Conservation (phyloP, 2,329 filamentous ascomycete genomes). For the Trichoderma asperellum region DNA sequence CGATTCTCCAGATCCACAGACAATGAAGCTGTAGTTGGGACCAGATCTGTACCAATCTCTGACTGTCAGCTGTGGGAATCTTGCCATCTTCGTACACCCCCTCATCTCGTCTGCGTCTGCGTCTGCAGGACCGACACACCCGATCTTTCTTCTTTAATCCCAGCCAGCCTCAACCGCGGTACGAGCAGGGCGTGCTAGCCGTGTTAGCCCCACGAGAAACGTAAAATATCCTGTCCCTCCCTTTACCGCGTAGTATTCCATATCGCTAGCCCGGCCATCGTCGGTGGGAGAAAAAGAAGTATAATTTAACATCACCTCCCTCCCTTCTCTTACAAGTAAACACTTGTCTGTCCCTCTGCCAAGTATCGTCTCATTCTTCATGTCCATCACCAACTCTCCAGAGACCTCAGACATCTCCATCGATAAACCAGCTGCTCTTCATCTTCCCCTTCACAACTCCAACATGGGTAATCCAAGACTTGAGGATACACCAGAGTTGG, state of each 20-base stretch:
- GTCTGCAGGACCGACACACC: slow-evolving; percentile 23
- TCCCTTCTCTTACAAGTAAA: slow-evolving; percentile 1
- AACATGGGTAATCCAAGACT: slow-evolving; percentile 31
- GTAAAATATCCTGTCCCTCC: background rate
- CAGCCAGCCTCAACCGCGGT: slow-evolving; percentile 12
- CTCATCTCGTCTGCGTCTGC: slow-evolving; percentile 25
- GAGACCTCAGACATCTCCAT: slow-evolving; percentile 43
- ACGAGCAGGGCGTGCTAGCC: background rate
- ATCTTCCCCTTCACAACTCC: slow-evolving; percentile 37
- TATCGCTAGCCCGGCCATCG: slow-evolving; percentile 1
- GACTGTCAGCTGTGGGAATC: slow-evolving; percentile 9
- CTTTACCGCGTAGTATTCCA: slow-evolving; percentile 4
- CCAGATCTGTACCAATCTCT: slow-evolving; percentile 23
- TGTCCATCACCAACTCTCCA: slow-evolving; percentile 38
- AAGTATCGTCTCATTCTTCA: slow-evolving; percentile 30
- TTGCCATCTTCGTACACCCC: slow-evolving; percentile 10
- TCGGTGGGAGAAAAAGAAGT: background rate
- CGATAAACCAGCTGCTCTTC: slow-evolving; percentile 39
- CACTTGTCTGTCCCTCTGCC: background rate
- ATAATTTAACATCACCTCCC: slow-evolving; percentile 25
- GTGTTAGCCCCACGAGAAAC: slow-evolving; percentile 17
- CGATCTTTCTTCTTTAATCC: slow-evolving; percentile 2
- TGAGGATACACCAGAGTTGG: background rate
- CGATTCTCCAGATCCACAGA: slow-evolving; percentile 25
- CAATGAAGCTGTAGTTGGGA: slow-evolving; percentile 13